These are phyloP conservation scores for Vinca major DNA, from an alignment of 305 asterid species.

Conservation along the genomic window DNA sequence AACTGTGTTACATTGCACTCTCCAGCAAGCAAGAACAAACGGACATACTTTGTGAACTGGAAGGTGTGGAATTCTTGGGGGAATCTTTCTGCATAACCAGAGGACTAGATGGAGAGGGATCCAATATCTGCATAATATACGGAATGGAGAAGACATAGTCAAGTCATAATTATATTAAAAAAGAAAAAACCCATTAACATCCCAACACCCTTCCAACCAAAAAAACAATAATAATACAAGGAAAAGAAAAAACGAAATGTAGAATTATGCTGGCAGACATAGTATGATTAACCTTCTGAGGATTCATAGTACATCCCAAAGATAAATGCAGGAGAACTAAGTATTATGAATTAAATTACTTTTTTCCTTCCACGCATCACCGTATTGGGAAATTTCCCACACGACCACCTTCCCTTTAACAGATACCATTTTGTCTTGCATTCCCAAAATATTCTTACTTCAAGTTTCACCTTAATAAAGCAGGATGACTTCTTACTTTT, in stretches of 20 bases:
- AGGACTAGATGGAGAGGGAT: constrained; percentile 39
- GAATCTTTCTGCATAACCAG: constrained; percentile 35
- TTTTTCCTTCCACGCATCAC: neutral
- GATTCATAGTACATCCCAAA: neutral
- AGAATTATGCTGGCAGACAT: neutral
- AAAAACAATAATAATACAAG: too few relatives aligned
- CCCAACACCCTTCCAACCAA: neutral
- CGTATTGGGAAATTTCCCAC: neutral
- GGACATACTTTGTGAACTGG: constrained; percentile 31
- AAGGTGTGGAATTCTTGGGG: constrained; percentile 39
- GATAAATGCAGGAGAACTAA: neutral
- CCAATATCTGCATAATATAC: constrained; percentile 40
- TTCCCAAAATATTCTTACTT: neutral
- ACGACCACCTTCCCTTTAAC: neutral
- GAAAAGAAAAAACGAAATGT: neutral
- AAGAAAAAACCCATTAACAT: neutral
- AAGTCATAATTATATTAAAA: neutral
- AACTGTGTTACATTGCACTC: constrained; percentile 5
- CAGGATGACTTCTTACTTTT: neutral
- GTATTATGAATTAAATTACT: neutral
- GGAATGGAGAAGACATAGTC: constrained; percentile 18
- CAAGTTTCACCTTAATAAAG: neutral
- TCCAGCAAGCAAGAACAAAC: constrained; percentile 13
- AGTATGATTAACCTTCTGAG: neutral
- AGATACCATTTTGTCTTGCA: neutral